phyloP scores from a whole-genome alignment of 768 basidiomycete genomes.

The Omphalotus guepiniiformis region DNA sequence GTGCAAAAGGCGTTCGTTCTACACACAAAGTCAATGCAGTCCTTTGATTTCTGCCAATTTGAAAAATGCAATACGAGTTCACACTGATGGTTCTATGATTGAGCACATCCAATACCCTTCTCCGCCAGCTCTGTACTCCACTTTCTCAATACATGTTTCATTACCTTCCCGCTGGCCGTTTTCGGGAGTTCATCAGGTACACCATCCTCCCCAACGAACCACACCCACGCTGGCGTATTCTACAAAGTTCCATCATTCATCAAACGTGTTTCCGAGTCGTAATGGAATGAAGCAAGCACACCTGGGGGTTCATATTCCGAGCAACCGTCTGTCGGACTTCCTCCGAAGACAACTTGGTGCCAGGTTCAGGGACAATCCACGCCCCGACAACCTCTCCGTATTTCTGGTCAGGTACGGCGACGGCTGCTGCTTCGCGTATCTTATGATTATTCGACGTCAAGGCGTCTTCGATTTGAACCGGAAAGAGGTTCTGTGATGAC shows the following conservation, averaged over 20 bases:
- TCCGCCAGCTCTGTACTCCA: constrained; percentile 60
- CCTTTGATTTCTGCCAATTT: too few relatives aligned
- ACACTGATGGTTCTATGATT: too few relatives aligned
- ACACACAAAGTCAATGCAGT: too few relatives aligned
- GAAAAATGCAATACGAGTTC: too few relatives aligned
- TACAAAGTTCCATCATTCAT: too few relatives aligned
- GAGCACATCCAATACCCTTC: constrained; percentile 46
- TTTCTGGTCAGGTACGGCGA: constrained; percentile 62
- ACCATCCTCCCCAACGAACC: constrained; percentile 73
- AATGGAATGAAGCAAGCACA: constrained; percentile 22
- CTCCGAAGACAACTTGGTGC: constrained; percentile 37
- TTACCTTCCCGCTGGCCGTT: constrained; percentile 84
- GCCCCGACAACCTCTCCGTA: constrained; percentile 82
- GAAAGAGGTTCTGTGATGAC: constrained; percentile 65
- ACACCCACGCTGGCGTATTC: constrained; percentile 81
- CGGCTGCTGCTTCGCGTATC: constrained; percentile 69
- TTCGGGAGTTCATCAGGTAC: constrained; percentile 61
- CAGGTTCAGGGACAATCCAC: constrained; percentile 60
- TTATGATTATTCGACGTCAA: constrained; percentile 44
- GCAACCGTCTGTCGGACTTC: constrained; percentile 52
- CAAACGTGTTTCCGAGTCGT: too few relatives aligned
- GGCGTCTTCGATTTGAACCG: constrained; percentile 80
- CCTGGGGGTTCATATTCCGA: constrained; percentile 75
- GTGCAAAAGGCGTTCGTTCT: too few relatives aligned
- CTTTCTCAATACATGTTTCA: constrained; percentile 71